Evolutionary conservation across 2,329 filamentous ascomycete genomes (phyloP).

Genomic region (Hortaea werneckii): DNA sequence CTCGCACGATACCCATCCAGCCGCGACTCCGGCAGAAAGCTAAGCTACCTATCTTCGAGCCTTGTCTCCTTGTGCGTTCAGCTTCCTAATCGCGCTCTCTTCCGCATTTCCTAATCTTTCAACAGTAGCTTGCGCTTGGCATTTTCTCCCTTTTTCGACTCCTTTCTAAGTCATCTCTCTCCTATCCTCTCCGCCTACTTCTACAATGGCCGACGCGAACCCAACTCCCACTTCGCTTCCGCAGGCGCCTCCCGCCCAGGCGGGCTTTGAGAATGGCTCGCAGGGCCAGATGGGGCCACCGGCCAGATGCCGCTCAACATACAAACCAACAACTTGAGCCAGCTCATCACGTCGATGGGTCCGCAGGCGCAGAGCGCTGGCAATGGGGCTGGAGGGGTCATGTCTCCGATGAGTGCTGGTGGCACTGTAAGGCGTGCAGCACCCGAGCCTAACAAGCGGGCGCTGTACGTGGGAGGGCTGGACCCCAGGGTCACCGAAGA

Average conservation of each 20-base stretch:
- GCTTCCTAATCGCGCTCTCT: neutral
- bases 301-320: slow-evolving; percentile 60
- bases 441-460: slow-evolving; percentile 96
- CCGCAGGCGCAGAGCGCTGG: slow-evolving; percentile 66
- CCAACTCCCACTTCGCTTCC: slow-evolving; percentile 57
- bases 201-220: slow-evolving; percentile 66
- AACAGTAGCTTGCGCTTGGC: slow-evolving; percentile 21
- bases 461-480: slow-evolving; percentile 87
- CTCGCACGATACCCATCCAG: neutral
- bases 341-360: slow-evolving; percentile 92
- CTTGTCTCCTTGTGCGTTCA: slow-evolving; percentile 10
- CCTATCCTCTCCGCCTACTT: slow-evolving; percentile 28
- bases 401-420: slow-evolving; percentile 75
- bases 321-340: slow-evolving; percentile 85
- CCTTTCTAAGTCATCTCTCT: slow-evolving; percentile 23
- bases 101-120: slow-evolving; percentile 8
- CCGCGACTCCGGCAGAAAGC: neutral
- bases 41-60: neutral
- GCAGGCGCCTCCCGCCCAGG: slow-evolving; percentile 57
- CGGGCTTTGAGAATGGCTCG: slow-evolving; percentile 58
- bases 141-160: slow-evolving; percentile 22
- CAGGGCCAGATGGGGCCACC: slow-evolving; percentile 68
- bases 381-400: slow-evolving; percentile 46
- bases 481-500: slow-evolving; percentile 95
- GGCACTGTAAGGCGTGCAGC: slow-evolving; percentile 81